These are phyloP conservation scores for Trichoderma oligosporum DNA, from an alignment of 2,329 filamentous ascomycete genomes.

Conservation along the genomic window DNA sequence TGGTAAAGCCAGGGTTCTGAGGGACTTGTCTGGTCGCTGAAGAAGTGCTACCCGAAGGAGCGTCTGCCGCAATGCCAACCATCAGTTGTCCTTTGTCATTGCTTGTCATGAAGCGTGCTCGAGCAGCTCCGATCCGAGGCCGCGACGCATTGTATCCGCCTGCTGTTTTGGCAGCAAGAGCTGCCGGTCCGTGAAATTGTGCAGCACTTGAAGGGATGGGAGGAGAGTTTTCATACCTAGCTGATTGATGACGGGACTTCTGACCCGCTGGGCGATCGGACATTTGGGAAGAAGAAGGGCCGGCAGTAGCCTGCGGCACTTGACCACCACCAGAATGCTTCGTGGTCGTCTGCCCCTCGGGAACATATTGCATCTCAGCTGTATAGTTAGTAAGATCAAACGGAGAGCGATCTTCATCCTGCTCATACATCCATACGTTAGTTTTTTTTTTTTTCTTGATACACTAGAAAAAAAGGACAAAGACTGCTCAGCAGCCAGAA, in stretches of 20 bases:
- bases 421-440: neutral
- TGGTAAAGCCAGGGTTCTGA: constrained; percentile 4
- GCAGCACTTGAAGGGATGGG: neutral
- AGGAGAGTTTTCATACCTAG: constrained; percentile 1
- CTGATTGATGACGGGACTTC: neutral
- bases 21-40: neutral
- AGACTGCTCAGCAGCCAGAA: neutral
- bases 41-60: neutral
- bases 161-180: neutral
- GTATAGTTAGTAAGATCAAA: neutral
- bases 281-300: neutral
- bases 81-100: constrained; percentile 9
- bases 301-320: neutral
- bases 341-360: neutral
- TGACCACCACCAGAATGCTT: neutral
- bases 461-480: neutral
- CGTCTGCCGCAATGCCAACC: constrained; percentile 8
- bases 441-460: neutral
- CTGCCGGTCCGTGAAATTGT: neutral
- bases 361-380: neutral
- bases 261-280: neutral
- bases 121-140: constrained; percentile 13
- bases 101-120: constrained; percentile 15
- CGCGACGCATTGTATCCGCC: neutral
- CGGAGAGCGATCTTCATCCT: neutral